Conservation (phyloP, 257 asterid species). For the Solanum habrochaites region DNA sequence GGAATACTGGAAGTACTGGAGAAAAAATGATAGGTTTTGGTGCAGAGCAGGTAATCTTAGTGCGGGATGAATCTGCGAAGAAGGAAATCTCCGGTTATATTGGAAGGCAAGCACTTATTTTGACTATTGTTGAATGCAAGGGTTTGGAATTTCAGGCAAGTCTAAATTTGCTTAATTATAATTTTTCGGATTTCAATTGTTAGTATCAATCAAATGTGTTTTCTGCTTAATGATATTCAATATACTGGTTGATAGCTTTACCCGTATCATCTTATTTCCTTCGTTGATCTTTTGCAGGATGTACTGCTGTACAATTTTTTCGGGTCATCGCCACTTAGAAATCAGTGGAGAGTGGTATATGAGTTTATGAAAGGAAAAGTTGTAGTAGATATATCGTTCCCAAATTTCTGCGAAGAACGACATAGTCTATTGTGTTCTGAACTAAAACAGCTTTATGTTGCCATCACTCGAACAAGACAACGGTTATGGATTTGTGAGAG, state of each 20-base stretch:
- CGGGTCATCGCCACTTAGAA: constrained; percentile 46
- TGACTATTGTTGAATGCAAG: constrained; percentile 56
- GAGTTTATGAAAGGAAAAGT: constrained; percentile 35
- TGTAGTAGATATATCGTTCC: constrained; percentile 32
- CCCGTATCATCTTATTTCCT: background rate
- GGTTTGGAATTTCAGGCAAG: constrained; percentile 68
- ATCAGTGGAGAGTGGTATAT: constrained; percentile 62
- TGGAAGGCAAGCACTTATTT: constrained; percentile 46
- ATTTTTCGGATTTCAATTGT: too few relatives aligned
- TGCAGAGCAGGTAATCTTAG: constrained; percentile 59
- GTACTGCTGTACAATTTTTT: constrained; percentile 56
- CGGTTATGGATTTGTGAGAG: constrained; percentile 65
- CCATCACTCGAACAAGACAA: constrained; percentile 62
- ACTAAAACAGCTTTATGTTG: constrained; percentile 53
- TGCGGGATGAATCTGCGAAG: constrained; percentile 36
- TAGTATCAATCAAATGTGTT: background rate
- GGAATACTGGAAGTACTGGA: constrained; percentile 21
- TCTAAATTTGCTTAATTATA: background rate
- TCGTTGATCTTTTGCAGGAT: constrained; percentile 25
- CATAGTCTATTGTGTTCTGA: constrained; percentile 58
- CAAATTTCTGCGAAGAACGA: constrained; percentile 32
- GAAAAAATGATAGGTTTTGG: constrained; percentile 49
- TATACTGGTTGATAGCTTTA: background rate
- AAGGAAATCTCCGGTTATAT: constrained; percentile 25
- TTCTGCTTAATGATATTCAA: background rate